Percentiles rank a stretch among this genome's conserved stretches.
These are phyloP conservation scores for Hymenoscyphus salicellus DNA, from an alignment of 2,329 filamentous ascomycete species.

Conservation along the genomic window DNA sequence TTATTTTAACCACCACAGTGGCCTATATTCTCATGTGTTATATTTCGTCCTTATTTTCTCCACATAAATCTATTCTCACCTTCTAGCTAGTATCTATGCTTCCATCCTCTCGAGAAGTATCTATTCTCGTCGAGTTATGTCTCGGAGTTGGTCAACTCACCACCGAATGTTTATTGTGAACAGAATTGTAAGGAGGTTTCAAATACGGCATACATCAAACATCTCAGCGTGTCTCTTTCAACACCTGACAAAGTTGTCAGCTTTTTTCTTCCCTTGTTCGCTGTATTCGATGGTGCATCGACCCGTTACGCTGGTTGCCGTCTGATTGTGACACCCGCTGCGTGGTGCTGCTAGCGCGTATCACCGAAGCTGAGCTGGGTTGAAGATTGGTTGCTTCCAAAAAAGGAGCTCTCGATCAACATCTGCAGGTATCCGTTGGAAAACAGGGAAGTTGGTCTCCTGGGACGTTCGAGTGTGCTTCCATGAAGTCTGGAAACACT, in stretches of 20 bases:
- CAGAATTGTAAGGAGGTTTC: neutral
- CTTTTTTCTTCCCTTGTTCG: neutral
- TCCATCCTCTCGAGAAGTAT: neutral
- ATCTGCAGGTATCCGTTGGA: neutral
- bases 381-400: neutral
- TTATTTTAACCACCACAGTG: no score
- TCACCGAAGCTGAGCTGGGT: neutral
- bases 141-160: neutral
- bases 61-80: neutral
- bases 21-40: neutral
- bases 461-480: neutral
- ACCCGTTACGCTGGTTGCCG: neutral
- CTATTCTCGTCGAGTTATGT: neutral
- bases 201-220: neutral
- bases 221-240: neutral
- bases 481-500: neutral
- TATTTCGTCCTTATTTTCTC: neutral
- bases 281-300: slow-evolving; percentile 1
- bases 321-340: neutral
- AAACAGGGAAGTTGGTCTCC: neutral
- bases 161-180: neutral
- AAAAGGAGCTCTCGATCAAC: neutral
- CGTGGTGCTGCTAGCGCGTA: neutral
- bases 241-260: neutral
- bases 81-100: neutral